Percentiles rank a stretch among this genome's conserved stretches.
Evolutionary conservation across 1,139 yeast species (phyloP).

Genomic region (Pichia cactophila): DNA sequence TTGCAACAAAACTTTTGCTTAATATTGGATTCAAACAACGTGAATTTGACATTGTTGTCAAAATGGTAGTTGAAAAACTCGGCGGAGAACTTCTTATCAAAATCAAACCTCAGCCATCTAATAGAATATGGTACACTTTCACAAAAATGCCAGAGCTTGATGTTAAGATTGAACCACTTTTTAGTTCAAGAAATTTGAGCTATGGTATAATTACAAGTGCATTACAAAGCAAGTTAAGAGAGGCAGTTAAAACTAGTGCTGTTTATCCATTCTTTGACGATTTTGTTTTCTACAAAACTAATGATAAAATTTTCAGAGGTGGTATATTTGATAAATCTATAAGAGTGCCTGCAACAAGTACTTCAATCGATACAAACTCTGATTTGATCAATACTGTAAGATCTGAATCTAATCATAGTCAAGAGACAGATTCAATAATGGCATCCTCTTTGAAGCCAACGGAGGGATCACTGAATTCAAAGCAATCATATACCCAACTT

Average conservation of each 20-base stretch:
- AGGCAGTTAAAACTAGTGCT: constrained; percentile 68
- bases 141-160: constrained; percentile 70
- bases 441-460: neutral
- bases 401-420: neutral
- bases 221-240: constrained; percentile 71
- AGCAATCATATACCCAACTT: neutral
- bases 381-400: neutral
- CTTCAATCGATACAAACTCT: neutral
- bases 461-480: neutral
- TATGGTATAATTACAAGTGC: constrained; percentile 73
- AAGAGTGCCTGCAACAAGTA: neutral
- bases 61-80: constrained; percentile 59
- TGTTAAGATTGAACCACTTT: constrained; percentile 76
- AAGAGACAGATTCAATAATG: neutral
- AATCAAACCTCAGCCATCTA: constrained; percentile 85
- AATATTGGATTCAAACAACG: constrained; percentile 68
- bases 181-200: constrained; percentile 73
- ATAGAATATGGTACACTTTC: constrained; percentile 85
- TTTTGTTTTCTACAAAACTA: constrained; percentile 60
- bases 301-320: constrained; percentile 67
- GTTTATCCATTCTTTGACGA: constrained; percentile 91
- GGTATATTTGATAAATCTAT: constrained; percentile 72
- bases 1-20: constrained; percentile 71
- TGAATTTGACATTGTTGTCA: constrained; percentile 68
- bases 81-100: constrained; percentile 67